Evolutionary conservation across 208 protist species (phyloP), one percentile per base, ranked within the genome.

Genomic region (Leishmania gerbilli): DNA sequence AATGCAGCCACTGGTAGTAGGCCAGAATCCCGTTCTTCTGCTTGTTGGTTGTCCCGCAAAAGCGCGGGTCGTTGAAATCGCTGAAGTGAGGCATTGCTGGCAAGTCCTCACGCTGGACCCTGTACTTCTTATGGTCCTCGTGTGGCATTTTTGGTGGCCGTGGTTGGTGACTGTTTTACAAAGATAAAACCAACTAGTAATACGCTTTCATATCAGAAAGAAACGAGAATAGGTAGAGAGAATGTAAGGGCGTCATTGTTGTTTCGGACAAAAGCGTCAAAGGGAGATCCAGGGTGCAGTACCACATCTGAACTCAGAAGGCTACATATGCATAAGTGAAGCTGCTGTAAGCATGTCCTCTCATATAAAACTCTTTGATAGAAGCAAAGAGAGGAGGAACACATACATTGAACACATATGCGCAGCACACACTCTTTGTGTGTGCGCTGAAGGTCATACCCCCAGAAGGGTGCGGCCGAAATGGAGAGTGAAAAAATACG

Each of bases 1-100:
- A 97, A 79, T 97, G 94, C 13, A 97, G 90, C 94, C 94, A 97
- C 77, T 97, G 94, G 76, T 97, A 96, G 87, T 97, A 97, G 15
- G 92, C 89, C 40, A 97, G 87, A 87, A 96, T 96, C 62, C 92
- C 94, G 89, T 95, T 95, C 83, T 96, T 97, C 77, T 95, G 90
- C 80, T 95, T 96, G 86, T 95, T 95, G 11, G 42, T 74, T 5
- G 93, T 92, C 5, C 49, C 84, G 65, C 86, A 90, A 71, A 96
- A 97, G 40, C 92, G 90, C 4, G 94, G 91, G 21, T 97, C 94
- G 82, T 92, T 93, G 83, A 97, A 97, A 82, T 97, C 94, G 51
- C 76, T 91, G 88, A 97, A 97, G 84, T 95, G 92, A 55, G 94
- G 94, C 79, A 96, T 85, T 56, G 88, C 83, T 47, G 92, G 92